Percentiles rank a stretch among this genome's conserved stretches.
phyloP scores from a whole-genome alignment of 108 stramenopile species.

The Bacterosira constricta region DNA sequence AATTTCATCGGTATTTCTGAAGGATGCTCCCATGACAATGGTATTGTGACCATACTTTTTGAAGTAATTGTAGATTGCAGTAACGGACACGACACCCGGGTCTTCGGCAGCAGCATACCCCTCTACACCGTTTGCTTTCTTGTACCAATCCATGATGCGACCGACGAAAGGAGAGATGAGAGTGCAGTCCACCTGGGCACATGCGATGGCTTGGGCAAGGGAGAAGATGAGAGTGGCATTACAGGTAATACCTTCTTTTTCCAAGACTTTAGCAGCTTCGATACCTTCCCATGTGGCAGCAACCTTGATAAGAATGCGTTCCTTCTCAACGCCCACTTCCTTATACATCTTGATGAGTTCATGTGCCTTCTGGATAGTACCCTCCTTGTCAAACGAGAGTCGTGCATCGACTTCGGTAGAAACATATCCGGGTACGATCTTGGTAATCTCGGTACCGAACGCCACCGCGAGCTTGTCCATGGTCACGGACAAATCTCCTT shows the following conservation, averaged over 20 bases:
- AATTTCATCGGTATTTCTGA: constrained; percentile 91
- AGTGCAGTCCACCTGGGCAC: constrained; percentile 95
- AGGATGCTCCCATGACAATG: constrained; percentile 98
- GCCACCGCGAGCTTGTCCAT: constrained; percentile 98
- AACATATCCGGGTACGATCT: constrained; percentile 98
- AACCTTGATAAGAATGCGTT: constrained; percentile 97
- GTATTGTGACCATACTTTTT: constrained; percentile 96
- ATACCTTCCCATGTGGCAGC: constrained; percentile 99
- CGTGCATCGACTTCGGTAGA: constrained; percentile 99
- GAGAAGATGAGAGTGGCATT: constrained; percentile 97
- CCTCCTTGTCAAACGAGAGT: constrained; percentile 97
- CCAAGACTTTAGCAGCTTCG: constrained; percentile 92
- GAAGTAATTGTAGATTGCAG: constrained; percentile 98
- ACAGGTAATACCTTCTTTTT: constrained; percentile 98
- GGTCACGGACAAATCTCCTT: constrained; percentile 69
- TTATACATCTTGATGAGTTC: constrained; percentile 93
- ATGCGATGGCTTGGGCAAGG: constrained; percentile 96
- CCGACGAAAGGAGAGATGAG: constrained; percentile 99
- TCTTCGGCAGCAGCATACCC: constrained; percentile 86
- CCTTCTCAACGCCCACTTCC: constrained; percentile 91
- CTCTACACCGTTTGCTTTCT: constrained; percentile 77
- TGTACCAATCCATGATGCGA: constrained; percentile 99
- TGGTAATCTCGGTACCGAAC: constrained; percentile 97
- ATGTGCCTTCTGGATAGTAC: constrained; percentile 92
- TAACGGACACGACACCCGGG: constrained; percentile 95